Evolutionary conservation across 1,139 yeast species (phyloP).

Genomic region (Blastobotrys persicus): DNA sequence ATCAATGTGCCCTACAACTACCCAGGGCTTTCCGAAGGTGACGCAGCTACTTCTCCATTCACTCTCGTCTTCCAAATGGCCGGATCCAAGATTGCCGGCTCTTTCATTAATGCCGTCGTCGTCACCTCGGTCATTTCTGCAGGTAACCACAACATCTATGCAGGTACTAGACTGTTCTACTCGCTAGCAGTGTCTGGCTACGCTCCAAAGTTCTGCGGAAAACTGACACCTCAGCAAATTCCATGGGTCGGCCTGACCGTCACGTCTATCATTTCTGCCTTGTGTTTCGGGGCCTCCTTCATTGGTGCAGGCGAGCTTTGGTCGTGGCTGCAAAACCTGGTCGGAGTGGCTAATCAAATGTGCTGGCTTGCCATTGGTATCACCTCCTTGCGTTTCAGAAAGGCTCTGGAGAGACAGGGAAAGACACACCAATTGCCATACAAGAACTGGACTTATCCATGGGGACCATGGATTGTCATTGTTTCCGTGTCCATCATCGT

Average conservation of each 20-base stretch:
- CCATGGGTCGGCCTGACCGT: constrained; percentile 48
- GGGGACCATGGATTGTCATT: constrained; percentile 58
- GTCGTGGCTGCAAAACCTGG: constrained; percentile 64
- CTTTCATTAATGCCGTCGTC: constrained; percentile 52
- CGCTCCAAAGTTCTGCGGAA: constrained; percentile 48
- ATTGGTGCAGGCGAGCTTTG: constrained; percentile 52
- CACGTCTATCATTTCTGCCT: constrained; percentile 49
- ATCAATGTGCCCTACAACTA: constrained; percentile 48
- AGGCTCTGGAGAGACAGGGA: constrained; percentile 41
- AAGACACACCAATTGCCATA: constrained; percentile 35
- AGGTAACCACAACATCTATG: constrained; percentile 52
- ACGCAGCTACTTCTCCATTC: constrained; percentile 58
- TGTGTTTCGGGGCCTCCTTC: constrained; percentile 59
- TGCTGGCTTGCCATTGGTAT: constrained; percentile 57
- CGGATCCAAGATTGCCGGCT: constrained; percentile 46
- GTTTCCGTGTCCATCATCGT: constrained; percentile 48
- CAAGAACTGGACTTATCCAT: constrained; percentile 58
- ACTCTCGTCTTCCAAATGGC: constrained; percentile 59
- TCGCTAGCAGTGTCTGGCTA: constrained; percentile 50
- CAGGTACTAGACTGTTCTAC: constrained; percentile 48
- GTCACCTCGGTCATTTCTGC: constrained; percentile 54
- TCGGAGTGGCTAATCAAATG: constrained; percentile 58
- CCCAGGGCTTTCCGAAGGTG: constrained; percentile 42
- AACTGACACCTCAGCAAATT: constrained; percentile 45
- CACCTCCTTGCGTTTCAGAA: constrained; percentile 47